These are phyloP conservation scores for Pseudoscleropodium purum DNA, from an alignment of 225 moss, liverwort and hornwort genomes.

Conservation along the genomic window DNA sequence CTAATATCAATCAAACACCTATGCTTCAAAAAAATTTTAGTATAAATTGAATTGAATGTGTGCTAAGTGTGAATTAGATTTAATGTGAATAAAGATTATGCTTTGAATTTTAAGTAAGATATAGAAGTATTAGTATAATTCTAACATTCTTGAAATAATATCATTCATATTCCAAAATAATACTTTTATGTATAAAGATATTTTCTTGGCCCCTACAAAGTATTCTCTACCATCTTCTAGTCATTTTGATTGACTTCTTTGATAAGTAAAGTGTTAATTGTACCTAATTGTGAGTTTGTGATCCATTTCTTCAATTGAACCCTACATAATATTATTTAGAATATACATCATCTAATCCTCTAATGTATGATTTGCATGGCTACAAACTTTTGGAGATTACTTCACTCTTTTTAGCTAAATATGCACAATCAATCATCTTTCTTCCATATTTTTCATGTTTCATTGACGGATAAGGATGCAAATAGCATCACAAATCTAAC, in stretches of 20 bases:
- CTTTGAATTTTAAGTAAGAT: not conserved
- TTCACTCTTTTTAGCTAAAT: too few species aligned
- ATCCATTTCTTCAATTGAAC: not conserved
- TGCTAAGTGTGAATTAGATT: not conserved
- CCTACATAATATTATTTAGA: not conserved
- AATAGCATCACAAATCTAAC: not conserved
- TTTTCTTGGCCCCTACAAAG: not conserved
- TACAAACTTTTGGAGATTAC: not conserved
- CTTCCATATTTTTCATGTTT: not conserved
- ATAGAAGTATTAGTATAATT: not conserved
- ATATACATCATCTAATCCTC: not conserved
- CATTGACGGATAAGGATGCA: not conserved
- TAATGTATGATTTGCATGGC: not conserved
- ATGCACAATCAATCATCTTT: not conserved
- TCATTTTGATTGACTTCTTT: not conserved
- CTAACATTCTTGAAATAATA: not conserved
- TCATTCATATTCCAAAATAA: not conserved
- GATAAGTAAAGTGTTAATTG: not conserved
- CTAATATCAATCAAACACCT: not conserved
- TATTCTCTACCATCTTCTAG: not conserved
- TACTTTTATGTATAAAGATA: fast-evolving
- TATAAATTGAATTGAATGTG: not conserved
- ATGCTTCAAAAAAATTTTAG: not conserved
- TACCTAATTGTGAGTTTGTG: not conserved
- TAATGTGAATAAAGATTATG: not conserved